Evolutionary conservation across 163 green algal genomes (phyloP), one percentile per base, ranked within the genome.

Genomic region (Prototheca cutis): DNA sequence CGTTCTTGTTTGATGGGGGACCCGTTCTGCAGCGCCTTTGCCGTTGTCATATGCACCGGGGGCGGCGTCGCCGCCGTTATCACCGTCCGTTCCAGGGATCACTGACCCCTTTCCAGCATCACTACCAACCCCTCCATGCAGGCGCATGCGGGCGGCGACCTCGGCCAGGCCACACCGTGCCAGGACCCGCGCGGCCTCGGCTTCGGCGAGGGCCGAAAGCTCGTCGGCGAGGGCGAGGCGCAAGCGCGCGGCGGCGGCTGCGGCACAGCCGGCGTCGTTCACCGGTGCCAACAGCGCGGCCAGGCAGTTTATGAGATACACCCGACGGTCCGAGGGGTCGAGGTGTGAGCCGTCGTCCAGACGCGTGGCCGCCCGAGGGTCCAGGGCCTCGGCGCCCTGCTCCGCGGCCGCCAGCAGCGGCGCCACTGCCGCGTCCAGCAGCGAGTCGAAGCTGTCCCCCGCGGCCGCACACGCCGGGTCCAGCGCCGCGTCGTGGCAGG

Each of bases 281-380:
- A 95, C 68, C 40, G 76, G 73, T 0, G 53, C 42, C 27, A 78
- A 68, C 29, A 92, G 66, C 0, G 74, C 67, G 21, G 76, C 59
- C 28, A 93, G 58, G 76, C 90, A 97, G 76, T 97, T 97, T 59
- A 94, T 75, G 1, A 91, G 48, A 75, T 86, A 97, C 7, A 89
- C 70, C 27, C 61, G 63, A 54, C 87, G 72, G 8, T 81, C 68
- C 2, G 68, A 58, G 18, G 83, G 75, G 61, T 87, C 73, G 36
- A 84, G 57, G 34, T 69, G 61, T 1, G 33, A 30, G 7, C 55
- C 68, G 48, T 82, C 76, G 40, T 83, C 76, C 36, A 87, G 59
- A 25, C 70, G 32, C 4, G 55, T 45, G 23, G 60, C 19, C 25
- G 71, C 78, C 47, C 78, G 61, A 6, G 72, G 64, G 29, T 63